A percentile compares a stretch with the other conserved stretches of the same genome.
These are phyloP conservation scores for Globisporangium camurandrum DNA, from an alignment of 352 stramenopile genomes.

Conservation along the genomic window DNA sequence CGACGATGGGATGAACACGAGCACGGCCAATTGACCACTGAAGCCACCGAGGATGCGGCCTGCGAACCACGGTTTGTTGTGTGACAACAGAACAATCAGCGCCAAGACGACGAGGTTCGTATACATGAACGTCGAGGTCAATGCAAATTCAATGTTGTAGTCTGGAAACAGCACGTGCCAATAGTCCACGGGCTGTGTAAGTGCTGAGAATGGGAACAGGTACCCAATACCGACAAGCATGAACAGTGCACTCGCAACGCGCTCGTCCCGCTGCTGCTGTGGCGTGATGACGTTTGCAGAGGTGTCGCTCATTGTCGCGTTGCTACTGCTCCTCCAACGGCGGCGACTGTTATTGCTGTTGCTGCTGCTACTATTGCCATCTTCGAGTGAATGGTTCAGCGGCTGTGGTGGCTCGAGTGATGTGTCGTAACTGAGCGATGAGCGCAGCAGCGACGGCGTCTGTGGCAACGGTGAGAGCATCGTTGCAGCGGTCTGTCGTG, in stretches of 20 bases:
- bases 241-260: conserved; percentile 52
- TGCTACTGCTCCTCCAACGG: too few relatives aligned
- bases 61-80: conserved; percentile 54
- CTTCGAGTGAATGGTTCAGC: conserved; percentile 9
- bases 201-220: conserved; percentile 82
- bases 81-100: conserved; percentile 60
- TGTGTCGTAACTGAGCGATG: conserved; percentile 28
- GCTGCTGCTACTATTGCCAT: background rate
- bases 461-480: conserved; percentile 61
- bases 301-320: too few relatives aligned
- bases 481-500: background rate
- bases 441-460: conserved; percentile 27
- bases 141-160: conserved; percentile 82
- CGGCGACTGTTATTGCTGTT: too few relatives aligned
- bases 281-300: conserved; percentile 11
- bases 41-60: conserved; percentile 77
- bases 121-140: conserved; percentile 83
- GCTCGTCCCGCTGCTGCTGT: conserved; percentile 40
- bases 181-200: conserved; percentile 87
- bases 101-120: conserved; percentile 65
- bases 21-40: conserved; percentile 54
- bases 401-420: background rate
- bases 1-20: conserved; percentile 69
- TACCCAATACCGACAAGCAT: conserved; percentile 72
- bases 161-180: conserved; percentile 82